Base-by-base conservation (phyloP, 108 stramenopile species). In the Skeletonema menzelii region DNA sequence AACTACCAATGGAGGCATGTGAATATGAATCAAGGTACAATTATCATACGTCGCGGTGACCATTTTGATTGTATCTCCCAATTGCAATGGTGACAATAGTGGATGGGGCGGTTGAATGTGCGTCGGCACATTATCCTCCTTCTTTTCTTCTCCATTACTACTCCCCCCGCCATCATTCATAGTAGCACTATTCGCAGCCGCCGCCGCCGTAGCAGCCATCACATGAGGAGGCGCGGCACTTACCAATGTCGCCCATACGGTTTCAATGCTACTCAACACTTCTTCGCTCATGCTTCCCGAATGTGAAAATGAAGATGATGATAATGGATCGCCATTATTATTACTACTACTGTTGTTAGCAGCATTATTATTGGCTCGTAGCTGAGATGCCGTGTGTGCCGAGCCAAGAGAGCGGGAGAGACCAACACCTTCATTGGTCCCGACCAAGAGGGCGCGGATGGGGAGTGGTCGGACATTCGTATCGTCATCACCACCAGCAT, bases 391-490 rank as follows among this genome's bases (percentile, higher is more conserved):
- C 17, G 73, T 59, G 62, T 57, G 70, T 10, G 62, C 70, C n/a
- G 77, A 73, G n/a, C 83, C 83, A 17, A 80, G 69, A 5, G 83
- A 84, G 30, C 83, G 79, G 42, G 75, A 80, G 22, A 84, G 83
- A 5, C 73, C 73, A 0, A 79, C 71, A 11, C 83, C 83, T 32
- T 84, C 83, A 37, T 80, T 84, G 59, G 83, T 84, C 19, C 83
- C 83, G 15, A 84, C 77, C 7, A 84, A 69, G 14, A 84, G 61
- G 53, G 79, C 79, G 4, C 55, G 59, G 40, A 83, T 74, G n/a
- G 81, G 81, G 8, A 37, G 68, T 10, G 66, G 56, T 11, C 56
- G 59, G 57, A 14, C 26, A 19, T n/a, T n/a, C n/a, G n/a, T n/a
- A n/a, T 28, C 22, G 6, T 28, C 55, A 8, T 57, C 27, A 0